Conservation (phyloP, 2,329 filamentous ascomycete species). For the Exophiala calicioides region DNA sequence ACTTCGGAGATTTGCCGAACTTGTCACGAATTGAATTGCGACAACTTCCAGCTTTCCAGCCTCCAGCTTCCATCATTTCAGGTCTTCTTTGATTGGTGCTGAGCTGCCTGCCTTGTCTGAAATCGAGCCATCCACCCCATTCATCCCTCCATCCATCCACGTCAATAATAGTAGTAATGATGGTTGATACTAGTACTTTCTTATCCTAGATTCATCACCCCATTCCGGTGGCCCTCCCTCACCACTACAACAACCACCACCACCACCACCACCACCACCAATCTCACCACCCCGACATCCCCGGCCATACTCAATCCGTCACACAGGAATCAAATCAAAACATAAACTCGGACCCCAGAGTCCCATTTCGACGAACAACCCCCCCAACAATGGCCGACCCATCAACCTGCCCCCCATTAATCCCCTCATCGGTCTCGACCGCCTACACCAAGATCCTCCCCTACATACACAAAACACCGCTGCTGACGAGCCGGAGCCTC, state of each 20-base stretch:
- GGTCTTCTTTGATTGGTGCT: neutral
- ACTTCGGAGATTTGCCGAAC: slow-evolving; percentile 15
- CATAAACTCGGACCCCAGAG: neutral
- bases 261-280: no score
- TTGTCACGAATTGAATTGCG: no score
- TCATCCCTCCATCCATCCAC: no score
- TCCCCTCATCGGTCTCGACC: slow-evolving; percentile 67
- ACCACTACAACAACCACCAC: no score
- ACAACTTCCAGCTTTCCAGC: neutral
- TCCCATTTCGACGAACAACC: neutral
- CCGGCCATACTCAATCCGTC: neutral
- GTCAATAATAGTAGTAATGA: no score
- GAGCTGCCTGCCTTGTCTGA: no score
- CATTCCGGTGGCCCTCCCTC: no score
- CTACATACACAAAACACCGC: slow-evolving; percentile 79
- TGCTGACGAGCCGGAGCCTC: slow-evolving; percentile 77
- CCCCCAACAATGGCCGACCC: slow-evolving; percentile 46
- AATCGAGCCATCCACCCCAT: no score
- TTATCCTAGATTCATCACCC: no score
- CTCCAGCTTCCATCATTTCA: neutral
- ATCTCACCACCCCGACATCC: no score
- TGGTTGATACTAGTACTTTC: no score
- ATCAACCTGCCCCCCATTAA: slow-evolving; percentile 62
- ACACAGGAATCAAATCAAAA: neutral
- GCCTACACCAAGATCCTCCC: slow-evolving; percentile 73